Evolutionary conservation across 2,329 filamentous ascomycete species (phyloP), one percentile per base, ranked within the genome.

Genomic region (Zarea fungicola): DNA sequence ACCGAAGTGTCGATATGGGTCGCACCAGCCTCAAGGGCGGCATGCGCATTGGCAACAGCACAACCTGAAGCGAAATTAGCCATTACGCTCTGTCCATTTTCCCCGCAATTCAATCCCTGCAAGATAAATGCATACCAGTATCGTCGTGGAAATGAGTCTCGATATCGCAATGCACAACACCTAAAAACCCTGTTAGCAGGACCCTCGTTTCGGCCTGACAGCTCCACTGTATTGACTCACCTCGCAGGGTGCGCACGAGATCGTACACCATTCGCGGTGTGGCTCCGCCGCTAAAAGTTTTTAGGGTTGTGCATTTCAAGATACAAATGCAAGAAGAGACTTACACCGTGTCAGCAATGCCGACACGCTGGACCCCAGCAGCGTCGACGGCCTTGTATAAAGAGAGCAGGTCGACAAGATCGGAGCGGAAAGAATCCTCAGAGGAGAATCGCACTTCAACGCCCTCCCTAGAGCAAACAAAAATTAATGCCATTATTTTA

Each of bases 101-200:
- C 13, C 34, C 39, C 40, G 14, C n/a, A 11, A 7, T 23, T 19
- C 16, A 19, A 29, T 28, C 14, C 13, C 5, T 10, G 3, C 16
- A 41, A 14, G n/a, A n/a, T n/a, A n/a, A n/a, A n/a, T n/a, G n/a
- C 25, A 14, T 42, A 34, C 42, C 89, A 50, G 90, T 95, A 64
- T 96, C 91, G 66, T 96, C 88, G 78, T 96, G 90, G 80, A 91
- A 89, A 70, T 93, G 88, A 25, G 80, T 85, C 70, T 93, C 87
- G 56, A 93, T 93, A 59, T 93, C 87, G 65, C 87, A 91, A 41
- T 55, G 50, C 6, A 65, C 55, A n/a, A 56, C 56, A 28, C 56
- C 51, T 46, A 25, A 6, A 31, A 10, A 28, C 14, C 9, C n/a
- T 5, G 28, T 44, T 32, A 49, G 39, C 23, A 37, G n/a, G n/a